Percentiles rank a stretch among this genome's conserved stretches.
Evolutionary conservation across 2,329 filamentous ascomycete species (phyloP).

Genomic region (Pseudogymnoascus sp.): DNA sequence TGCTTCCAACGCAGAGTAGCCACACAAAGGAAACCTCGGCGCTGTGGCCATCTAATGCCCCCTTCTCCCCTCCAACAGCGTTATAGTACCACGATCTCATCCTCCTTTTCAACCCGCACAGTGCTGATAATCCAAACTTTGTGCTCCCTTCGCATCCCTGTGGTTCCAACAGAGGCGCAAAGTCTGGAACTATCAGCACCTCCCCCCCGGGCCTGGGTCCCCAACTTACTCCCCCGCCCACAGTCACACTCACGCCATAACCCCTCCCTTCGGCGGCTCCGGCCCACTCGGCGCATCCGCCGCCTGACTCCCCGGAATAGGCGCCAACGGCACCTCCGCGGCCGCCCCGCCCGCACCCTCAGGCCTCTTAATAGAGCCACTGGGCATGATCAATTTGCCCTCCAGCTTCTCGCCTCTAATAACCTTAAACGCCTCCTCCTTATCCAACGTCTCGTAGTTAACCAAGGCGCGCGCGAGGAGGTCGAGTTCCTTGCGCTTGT

Average conservation of each 20-base stretch:
- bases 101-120: background rate
- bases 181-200: too few relatives aligned
- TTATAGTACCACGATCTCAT: background rate
- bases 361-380: constrained; percentile 61
- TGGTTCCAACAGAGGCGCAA: too few relatives aligned
- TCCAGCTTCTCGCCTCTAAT: constrained; percentile 77
- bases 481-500: constrained; percentile 78
- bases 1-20: background rate
- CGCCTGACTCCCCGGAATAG: constrained; percentile 8
- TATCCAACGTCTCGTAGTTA: constrained; percentile 87
- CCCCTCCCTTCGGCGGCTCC: constrained; percentile 9
- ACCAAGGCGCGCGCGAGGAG: constrained; percentile 80
- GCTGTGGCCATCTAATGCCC: background rate
- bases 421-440: constrained; percentile 83
- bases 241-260: constrained; percentile 7
- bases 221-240: background rate
- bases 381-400: constrained; percentile 54
- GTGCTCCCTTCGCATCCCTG: background rate
- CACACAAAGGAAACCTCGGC: background rate
- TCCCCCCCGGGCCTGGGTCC: background rate
- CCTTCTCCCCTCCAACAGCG: background rate
- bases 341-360: background rate
- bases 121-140: background rate
- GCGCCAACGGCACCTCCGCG: background rate
- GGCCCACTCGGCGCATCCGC: background rate